Conservation (phyloP, 129 eudicot genomes). For the Pittosporum tobira region DNA sequence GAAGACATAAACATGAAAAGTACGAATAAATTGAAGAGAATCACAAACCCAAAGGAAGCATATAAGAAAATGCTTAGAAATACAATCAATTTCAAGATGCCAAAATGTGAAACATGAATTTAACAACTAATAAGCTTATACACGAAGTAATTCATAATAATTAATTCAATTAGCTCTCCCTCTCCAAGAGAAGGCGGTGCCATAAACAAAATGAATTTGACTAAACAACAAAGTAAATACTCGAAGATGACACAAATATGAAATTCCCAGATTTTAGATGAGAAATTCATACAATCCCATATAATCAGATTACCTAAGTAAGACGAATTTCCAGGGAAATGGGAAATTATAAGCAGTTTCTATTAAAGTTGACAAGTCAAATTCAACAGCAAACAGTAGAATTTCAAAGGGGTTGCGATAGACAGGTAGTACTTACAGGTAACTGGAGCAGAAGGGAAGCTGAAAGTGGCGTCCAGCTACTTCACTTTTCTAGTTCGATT, state of each 20-base stretch:
- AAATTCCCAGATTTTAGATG: background rate
- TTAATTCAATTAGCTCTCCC: background rate
- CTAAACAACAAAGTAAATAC: too few relatives aligned
- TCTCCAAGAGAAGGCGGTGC: background rate
- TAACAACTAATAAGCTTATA: background rate
- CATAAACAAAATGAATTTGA: background rate
- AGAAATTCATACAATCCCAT: background rate
- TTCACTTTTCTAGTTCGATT: conserved; percentile 10
- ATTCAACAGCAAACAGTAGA: background rate
- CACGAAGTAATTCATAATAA: background rate
- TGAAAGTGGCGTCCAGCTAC: conserved; percentile 4
- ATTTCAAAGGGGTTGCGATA: background rate
- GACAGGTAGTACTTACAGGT: conserved; percentile 23
- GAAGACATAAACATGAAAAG: background rate
- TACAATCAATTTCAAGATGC: background rate
- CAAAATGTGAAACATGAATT: background rate
- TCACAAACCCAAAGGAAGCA: background rate
- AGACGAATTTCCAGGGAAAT: background rate
- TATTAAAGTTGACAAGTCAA: too few relatives aligned
- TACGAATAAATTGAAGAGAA: background rate
- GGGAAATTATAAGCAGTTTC: background rate
- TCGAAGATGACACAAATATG: background rate
- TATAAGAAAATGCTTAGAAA: background rate
- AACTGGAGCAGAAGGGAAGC: background rate
- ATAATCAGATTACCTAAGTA: background rate